Evolutionary conservation across 352 stramenopile species (phyloP).

Genomic region (Thraustochytrium sp.): DNA sequence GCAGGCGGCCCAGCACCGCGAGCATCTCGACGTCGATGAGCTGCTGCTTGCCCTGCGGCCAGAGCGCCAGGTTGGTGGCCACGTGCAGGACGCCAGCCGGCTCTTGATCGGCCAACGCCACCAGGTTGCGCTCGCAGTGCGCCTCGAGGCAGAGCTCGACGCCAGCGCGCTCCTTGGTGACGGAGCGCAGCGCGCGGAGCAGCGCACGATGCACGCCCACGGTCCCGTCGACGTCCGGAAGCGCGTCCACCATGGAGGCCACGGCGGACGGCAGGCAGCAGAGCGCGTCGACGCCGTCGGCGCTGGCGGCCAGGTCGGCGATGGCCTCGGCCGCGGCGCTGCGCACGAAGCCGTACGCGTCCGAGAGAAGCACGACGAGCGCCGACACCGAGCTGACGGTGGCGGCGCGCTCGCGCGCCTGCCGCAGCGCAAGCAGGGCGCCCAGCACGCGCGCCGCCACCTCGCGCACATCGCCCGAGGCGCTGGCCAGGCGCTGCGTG

Average conservation of each 20-base stretch:
- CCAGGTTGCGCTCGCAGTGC: neutral
- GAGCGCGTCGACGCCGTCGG: neutral
- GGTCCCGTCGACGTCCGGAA: neutral
- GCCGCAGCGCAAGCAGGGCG: neutral
- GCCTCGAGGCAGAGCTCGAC: neutral
- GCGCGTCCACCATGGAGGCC: neutral
- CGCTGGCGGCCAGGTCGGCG: neutral
- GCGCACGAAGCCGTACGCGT: neutral
- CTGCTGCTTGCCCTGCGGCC: neutral
- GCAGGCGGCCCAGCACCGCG: neutral
- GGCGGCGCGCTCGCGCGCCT: neutral
- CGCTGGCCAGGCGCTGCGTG: neutral
- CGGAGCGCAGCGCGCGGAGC: neutral
- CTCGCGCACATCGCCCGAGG: neutral
- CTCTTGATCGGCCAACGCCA: neutral
- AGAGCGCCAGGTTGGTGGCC: neutral
- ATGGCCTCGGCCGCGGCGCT: neutral
- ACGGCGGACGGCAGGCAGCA: neutral
- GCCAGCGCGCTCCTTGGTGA: neutral
- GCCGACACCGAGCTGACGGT: neutral
- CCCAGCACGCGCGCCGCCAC: neutral
- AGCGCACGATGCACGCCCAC: neutral
- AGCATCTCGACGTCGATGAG: neutral
- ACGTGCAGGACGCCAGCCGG: neutral
- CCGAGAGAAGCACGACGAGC: neutral